Conservation (phyloP, 495 filamentous ascomycete species). For the Neurospora tetraspora region DNA sequence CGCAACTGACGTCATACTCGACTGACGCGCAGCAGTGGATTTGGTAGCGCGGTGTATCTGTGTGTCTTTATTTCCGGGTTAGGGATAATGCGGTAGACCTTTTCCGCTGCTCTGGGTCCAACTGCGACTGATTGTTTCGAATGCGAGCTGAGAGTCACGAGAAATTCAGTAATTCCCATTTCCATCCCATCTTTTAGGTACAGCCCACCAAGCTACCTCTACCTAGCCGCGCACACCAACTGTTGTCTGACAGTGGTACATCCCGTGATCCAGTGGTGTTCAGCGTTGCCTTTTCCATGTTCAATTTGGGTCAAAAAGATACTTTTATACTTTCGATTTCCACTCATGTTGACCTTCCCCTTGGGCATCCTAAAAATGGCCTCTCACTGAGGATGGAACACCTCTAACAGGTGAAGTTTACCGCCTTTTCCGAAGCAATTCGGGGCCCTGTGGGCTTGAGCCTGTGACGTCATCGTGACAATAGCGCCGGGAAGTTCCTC, state of each 20-base stretch:
- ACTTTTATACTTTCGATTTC: not conserved
- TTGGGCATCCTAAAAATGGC: not conserved
- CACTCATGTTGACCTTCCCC: not conserved
- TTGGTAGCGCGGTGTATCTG: not conserved
- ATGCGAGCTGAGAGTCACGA: not conserved
- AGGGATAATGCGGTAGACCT: not conserved
- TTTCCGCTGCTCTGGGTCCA: not conserved
- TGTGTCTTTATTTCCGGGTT: not conserved
- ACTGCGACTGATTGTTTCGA: not conserved
- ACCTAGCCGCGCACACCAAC: not conserved
- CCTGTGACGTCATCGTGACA: not conserved
- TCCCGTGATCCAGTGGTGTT: not conserved
- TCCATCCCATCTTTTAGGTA: not conserved
- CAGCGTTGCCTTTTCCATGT: not conserved
- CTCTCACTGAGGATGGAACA: not conserved
- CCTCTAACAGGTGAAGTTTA: not conserved
- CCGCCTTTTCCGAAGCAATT: not conserved
- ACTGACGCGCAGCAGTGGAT: not conserved
- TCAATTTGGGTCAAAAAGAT: not conserved
- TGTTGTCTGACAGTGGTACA: not conserved
- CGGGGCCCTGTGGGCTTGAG: not conserved
- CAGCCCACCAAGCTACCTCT: not conserved
- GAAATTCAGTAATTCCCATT: not conserved
- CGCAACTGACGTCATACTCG: slow-evolving; percentile 1
- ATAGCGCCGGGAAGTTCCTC: not conserved